Percentiles rank a stretch among this genome's conserved stretches.
phyloP scores from a whole-genome alignment of 495 filamentous ascomycete genomes.

The Lasiosphaeria ovina region DNA sequence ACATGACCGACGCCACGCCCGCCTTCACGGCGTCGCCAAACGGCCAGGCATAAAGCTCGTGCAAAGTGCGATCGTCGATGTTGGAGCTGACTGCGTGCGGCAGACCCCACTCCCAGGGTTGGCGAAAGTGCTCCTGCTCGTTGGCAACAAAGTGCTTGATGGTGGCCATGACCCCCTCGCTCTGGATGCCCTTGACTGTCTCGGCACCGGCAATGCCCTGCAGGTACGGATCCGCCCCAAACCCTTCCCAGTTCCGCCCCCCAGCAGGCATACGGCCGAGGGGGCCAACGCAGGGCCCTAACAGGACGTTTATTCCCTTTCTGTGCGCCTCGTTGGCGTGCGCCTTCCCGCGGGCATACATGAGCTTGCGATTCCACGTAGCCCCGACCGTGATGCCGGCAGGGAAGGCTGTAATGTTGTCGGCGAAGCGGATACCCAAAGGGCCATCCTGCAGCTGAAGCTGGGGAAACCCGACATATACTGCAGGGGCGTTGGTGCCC shows the following conservation, averaged over 20 bases:
- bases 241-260: constrained; percentile 76
- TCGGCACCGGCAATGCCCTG: constrained; percentile 63
- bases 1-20: constrained; percentile 88
- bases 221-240: constrained; percentile 71
- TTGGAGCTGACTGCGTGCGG: constrained; percentile 76
- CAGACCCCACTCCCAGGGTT: constrained; percentile 76
- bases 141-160: constrained; percentile 74
- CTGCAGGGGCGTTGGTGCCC: constrained; percentile 78
- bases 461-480: constrained; percentile 72
- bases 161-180: constrained; percentile 67
- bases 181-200: constrained; percentile 72
- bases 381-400: constrained; percentile 65
- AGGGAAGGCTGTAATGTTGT: constrained; percentile 66
- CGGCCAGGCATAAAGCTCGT: constrained; percentile 88
- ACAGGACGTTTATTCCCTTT: constrained; percentile 70
- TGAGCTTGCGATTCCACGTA: constrained; percentile 62
- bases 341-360: constrained; percentile 65
- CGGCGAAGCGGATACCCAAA: constrained; percentile 58
- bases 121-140: constrained; percentile 74
- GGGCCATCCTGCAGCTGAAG: constrained; percentile 90
- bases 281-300: constrained; percentile 68
- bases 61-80: constrained; percentile 75
- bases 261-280: constrained; percentile 70
- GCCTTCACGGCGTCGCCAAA: constrained; percentile 83
- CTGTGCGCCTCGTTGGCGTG: constrained; percentile 66